Base-by-base conservation (phyloP, 257 asterid species). In the Salvia splendens region DNA sequence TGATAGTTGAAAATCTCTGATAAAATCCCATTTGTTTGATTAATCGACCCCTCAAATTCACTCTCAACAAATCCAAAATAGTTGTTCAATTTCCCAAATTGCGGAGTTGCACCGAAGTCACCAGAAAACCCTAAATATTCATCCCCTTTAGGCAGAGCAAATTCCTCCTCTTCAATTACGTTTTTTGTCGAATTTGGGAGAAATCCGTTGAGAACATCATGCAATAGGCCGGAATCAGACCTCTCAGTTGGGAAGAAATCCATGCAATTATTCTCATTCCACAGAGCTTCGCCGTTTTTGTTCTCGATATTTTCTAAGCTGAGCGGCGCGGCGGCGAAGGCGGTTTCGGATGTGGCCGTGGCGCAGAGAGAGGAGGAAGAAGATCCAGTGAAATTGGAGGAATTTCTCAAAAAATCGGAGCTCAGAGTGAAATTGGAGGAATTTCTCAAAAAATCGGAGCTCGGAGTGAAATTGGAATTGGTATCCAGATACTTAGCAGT, bases 241-340 rank as follows among this genome's bases (percentile, higher is more conserved):
- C 51, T 73, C 72, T 89, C 96, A 0, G 75, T 55, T 0, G 77
- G 72, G 4, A 89, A 92, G 61, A 89, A 85, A 1, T 80, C 90
- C 85, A 87, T 67, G 54, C 82, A 71, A 20, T 80, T 73, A n/a
- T 41, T 60, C 24, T 46, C 0, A 1, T 30, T 45, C 0, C 70
- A 16, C 5, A 12, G 5, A 5, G 8, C 14, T 9, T 51, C 43
- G 3, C 53, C 8, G 9, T 0, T 48, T 6, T 30, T 28, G 20
- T 53, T 64, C 7, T 55, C 70, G 12, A 24, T 20, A 16, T 6
- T 74, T 46, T 45, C 48, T 8, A 50, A 47, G 58, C 8, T 49
- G 30, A 36, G 32, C 9, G 48, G 0, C 28, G 73, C 38, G 32
- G 10, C 8, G 20, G 4, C 36, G 61, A 72, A 15, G 69, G 7